phyloP scores from a whole-genome alignment of 2,329 filamentous ascomycete genomes.

The Aspergillus caelatus region DNA sequence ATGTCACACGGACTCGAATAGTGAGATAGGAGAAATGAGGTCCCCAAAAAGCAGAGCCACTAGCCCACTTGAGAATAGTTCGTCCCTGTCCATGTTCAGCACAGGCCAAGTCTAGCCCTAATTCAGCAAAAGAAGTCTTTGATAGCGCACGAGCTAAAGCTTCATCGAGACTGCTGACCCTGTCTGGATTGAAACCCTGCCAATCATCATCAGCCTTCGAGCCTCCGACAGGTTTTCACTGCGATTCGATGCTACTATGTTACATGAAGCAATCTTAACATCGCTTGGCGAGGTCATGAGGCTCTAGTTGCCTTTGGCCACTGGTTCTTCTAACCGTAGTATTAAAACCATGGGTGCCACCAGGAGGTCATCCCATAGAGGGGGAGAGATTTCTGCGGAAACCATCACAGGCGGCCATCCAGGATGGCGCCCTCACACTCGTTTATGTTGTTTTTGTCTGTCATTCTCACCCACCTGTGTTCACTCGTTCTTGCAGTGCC shows the following conservation, averaged over 20 bases:
- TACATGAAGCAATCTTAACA: neutral
- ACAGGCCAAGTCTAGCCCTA: neutral
- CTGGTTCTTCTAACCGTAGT: neutral
- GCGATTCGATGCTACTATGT: neutral
- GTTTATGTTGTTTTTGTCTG: conserved; percentile 24
- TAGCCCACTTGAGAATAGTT: neutral
- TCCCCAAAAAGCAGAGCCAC: neutral
- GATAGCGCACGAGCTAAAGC: neutral
- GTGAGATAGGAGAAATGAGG: neutral
- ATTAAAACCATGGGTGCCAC: neutral
- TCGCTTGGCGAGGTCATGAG: neutral
- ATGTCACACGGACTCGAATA: neutral
- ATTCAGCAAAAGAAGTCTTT: neutral
- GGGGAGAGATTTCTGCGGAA: neutral
- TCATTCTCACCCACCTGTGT: conserved; percentile 20
- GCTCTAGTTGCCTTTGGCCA: neutral
- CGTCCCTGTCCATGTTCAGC: neutral
- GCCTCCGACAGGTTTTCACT: neutral
- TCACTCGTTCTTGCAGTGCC: conserved; percentile 28
- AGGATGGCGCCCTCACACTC: conserved; percentile 29
- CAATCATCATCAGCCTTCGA: neutral
- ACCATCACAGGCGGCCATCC: neutral
- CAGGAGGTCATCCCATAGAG: neutral
- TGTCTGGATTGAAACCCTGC: neutral
- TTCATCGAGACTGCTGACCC: neutral